Conservation (phyloP, 306 rosid species). For the Cicer pinnatifidum region DNA sequence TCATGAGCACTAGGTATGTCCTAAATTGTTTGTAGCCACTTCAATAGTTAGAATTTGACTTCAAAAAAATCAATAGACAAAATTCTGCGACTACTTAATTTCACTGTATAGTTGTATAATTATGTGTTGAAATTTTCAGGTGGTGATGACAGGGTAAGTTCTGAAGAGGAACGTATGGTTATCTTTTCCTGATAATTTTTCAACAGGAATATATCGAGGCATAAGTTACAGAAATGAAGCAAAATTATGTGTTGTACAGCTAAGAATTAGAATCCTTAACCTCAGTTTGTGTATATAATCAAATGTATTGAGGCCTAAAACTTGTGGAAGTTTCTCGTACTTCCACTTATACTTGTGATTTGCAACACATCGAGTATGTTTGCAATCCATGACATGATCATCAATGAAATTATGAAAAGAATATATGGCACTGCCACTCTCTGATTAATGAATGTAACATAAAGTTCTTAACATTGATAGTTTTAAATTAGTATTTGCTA, state of each 20-base stretch:
- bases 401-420: constrained; percentile 45
- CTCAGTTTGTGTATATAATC: constrained; percentile 47
- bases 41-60: constrained; percentile 12
- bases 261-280: constrained; percentile 42
- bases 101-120: constrained; percentile 35
- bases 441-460: constrained; percentile 1
- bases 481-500: neutral
- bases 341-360: constrained; percentile 21
- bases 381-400: constrained; percentile 44
- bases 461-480: constrained; percentile 2
- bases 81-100: neutral
- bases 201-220: constrained; percentile 41
- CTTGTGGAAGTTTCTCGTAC: constrained; percentile 10
- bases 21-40: constrained; percentile 14
- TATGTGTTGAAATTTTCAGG: constrained; percentile 36
- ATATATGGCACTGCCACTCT: neutral
- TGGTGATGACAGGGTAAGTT: constrained; percentile 43
- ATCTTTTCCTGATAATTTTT: constrained; percentile 50
- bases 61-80: neutral
- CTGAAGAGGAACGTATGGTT: constrained; percentile 46
- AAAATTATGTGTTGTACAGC: constrained; percentile 52
- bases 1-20: constrained; percentile 58
- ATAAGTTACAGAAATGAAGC: constrained; percentile 38
- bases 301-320: constrained; percentile 42
- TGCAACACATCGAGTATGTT: constrained; percentile 21